Evolutionary conservation across 2,329 filamentous ascomycete species (phyloP).

Genomic region (Fusarium poae): DNA sequence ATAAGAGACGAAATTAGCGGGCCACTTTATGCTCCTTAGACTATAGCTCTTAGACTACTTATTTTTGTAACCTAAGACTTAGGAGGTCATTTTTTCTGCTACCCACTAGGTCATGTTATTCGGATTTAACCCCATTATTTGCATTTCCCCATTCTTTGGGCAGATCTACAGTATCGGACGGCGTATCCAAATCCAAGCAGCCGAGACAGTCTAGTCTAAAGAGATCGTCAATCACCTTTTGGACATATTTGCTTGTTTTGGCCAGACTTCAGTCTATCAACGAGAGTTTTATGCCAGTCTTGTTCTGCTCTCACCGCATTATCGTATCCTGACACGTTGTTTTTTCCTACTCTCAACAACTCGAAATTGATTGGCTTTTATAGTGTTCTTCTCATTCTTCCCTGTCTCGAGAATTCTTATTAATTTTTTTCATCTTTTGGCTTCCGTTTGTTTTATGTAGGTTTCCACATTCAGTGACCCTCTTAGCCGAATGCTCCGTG

Average conservation of each 20-base stretch:
- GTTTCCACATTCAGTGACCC: constrained; percentile 10
- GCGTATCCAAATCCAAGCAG: not conserved
- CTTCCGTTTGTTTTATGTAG: constrained; percentile 20
- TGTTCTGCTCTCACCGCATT: constrained; percentile 42
- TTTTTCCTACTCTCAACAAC: constrained; percentile 31
- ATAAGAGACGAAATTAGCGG: no score
- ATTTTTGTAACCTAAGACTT: no score
- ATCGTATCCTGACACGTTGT: constrained; percentile 19
- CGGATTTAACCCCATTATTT: not conserved
- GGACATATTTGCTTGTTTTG: not conserved
- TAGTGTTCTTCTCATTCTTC: constrained; percentile 7
- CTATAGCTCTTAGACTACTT: no score
- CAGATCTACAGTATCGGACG: constrained; percentile 25
- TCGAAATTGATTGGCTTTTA: constrained; percentile 26
- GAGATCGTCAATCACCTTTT: constrained; percentile 1
- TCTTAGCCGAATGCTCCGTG: constrained; percentile 23
- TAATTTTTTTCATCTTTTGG: not conserved
- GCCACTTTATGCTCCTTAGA: no score
- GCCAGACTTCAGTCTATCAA: not conserved
- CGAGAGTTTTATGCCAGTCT: constrained; percentile 30
- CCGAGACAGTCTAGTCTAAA: not conserved
- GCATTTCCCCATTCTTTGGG: constrained; percentile 18
- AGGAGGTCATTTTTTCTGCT: no score
- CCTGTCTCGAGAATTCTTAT: no score
- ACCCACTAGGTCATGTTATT: no score